Evolutionary conservation across 768 basidiomycete species (phyloP), one percentile per base, ranked within the genome.

Genomic region (Boletellus ananas): DNA sequence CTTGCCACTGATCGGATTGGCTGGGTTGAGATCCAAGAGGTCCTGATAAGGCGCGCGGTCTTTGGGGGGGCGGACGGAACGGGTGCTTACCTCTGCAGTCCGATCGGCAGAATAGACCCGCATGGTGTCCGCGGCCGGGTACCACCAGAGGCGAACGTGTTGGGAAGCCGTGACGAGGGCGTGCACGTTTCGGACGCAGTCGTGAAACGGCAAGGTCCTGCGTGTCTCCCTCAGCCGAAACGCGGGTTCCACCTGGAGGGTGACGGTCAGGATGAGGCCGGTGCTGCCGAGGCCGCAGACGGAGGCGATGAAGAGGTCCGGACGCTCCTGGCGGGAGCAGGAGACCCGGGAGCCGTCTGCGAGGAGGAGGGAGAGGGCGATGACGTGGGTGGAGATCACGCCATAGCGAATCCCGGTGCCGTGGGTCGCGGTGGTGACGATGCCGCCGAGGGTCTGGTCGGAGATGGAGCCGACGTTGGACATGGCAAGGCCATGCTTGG

Each of bases 121-220:
- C 43, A 95, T 75, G 31, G 70, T 70, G 50, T 85, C 84, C 13
- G 82, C 77, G 43, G 87, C 83, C 3, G 94, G 93, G 70, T 85
- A 95, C 94, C 94, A 99, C 90, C 91, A 96, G 16, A 93, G 76
- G 16, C 93, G 77, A n/a, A 90, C 88, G 65, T 96, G 92, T 68
- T 99, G 81, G 2, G 89, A 84, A n/a, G 82, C 73, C 43, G 58
- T 61, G 25, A 76, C 80, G 43, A 89, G 64, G 3, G 65, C 51
- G 50, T 87, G 79, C n/a, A 91, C 61, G 46, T 75, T 69, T 25
- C 67, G 58, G 47, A 90, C 61, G 55, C 81, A 79, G n/a, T 81
- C 72, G 35, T 82, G 80, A 59, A 94, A 90, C 11, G 72, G 56
- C 31, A 80, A 63, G 13, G 82, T 75, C 51, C 78, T 75, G 56